phyloP scores from a whole-genome alignment of 2,329 filamentous ascomycete species.

The Diaporthe citrichinensis region DNA sequence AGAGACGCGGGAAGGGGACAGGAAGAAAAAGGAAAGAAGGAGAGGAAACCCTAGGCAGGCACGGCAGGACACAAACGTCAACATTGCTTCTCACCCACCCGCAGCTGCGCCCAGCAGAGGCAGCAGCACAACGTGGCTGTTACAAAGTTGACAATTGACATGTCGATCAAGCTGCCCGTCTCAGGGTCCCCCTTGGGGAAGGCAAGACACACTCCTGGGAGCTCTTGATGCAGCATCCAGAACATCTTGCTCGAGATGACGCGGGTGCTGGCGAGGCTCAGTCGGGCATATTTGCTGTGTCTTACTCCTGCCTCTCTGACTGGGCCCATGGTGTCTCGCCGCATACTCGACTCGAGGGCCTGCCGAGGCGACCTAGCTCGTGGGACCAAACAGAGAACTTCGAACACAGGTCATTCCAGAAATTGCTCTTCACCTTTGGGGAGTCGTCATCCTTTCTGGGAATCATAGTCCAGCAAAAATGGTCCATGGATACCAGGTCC shows the following conservation, averaged over 20 bases:
- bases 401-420: neutral
- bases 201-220: neutral
- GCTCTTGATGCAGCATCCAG: neutral
- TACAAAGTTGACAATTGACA: slow-evolving; percentile 20
- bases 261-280: slow-evolving; percentile 21
- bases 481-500: neutral
- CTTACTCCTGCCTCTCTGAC: slow-evolving; percentile 37
- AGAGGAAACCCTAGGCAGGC: slow-evolving; percentile 29
- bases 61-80: slow-evolving; percentile 31
- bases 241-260: slow-evolving; percentile 9
- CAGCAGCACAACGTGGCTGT: slow-evolving; percentile 36
- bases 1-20: slow-evolving; percentile 14
- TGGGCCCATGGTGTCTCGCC: slow-evolving; percentile 38
- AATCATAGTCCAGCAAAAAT: neutral
- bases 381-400: neutral
- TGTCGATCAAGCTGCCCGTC: slow-evolving; percentile 17
- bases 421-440: neutral
- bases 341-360: slow-evolving; percentile 14
- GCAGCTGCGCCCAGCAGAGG: slow-evolving; percentile 27
- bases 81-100: slow-evolving; percentile 26
- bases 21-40: slow-evolving; percentile 5
- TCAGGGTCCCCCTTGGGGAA: slow-evolving; percentile 14
- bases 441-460: neutral
- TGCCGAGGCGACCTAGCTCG: slow-evolving; percentile 16
- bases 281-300: slow-evolving; percentile 32